These are phyloP conservation scores for Pleurozium schreberi DNA, from an alignment of 225 moss, liverwort and hornwort species.

Conservation along the genomic window DNA sequence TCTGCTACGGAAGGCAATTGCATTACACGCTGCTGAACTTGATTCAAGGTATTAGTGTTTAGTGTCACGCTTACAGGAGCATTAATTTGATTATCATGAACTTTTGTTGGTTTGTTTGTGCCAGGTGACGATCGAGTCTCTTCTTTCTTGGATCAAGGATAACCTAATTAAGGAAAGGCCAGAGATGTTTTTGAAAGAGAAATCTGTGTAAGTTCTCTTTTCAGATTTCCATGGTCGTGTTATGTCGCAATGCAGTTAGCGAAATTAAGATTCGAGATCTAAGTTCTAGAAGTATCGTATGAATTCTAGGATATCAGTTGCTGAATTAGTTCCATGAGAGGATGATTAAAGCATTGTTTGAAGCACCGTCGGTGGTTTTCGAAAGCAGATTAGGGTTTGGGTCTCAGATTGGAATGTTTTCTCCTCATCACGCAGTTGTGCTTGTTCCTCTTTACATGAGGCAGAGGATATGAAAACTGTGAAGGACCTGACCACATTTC, in stretches of 20 bases:
- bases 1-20: not conserved
- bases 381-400: not conserved
- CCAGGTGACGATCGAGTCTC: slow-evolving; percentile 58
- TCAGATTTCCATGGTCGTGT: not conserved
- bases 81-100: not conserved
- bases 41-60: not conserved
- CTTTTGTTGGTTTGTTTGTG: not conserved
- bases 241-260: not conserved
- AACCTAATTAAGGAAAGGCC: slow-evolving; percentile 77
- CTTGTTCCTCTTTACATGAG: not conserved
- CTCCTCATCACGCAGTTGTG: not conserved
- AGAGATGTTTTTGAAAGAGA: slow-evolving; percentile 89
- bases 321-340: not conserved
- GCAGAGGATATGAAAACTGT: not conserved
- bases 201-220: slow-evolving; percentile 63
- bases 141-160: slow-evolving; percentile 73
- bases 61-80: not conserved
- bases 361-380: not conserved
- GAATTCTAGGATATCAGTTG: not conserved
- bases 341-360: not conserved
- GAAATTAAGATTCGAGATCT: not conserved
- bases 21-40: not conserved
- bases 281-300: not conserved
- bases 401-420: not conserved
- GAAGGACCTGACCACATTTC: not conserved